These are phyloP conservation scores for Myxozyma sirexii DNA, from an alignment of 805 yeast genomes.

Conservation along the genomic window DNA sequence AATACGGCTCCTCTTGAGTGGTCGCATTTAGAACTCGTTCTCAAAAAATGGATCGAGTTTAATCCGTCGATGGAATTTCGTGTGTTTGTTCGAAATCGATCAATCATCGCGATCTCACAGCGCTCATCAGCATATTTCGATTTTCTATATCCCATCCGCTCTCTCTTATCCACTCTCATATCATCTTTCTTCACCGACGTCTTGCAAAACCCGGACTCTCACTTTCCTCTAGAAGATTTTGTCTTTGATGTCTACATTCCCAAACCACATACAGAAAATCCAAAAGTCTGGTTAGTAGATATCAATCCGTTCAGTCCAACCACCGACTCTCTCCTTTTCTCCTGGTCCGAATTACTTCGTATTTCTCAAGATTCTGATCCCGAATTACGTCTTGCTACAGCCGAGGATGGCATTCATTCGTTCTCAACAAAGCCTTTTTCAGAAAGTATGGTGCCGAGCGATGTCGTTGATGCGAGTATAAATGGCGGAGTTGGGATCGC, in stretches of 20 bases:
- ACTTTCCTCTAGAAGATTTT: slow-evolving; percentile 22
- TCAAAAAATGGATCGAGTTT: slow-evolving; percentile 79
- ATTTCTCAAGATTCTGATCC: background rate
- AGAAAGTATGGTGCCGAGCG: slow-evolving; percentile 89
- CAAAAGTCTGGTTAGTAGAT: slow-evolving; percentile 66
- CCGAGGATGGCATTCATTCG: slow-evolving; percentile 65
- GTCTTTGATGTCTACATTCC: slow-evolving; percentile 83
- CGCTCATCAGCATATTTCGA: slow-evolving; percentile 84
- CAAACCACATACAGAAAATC: slow-evolving; percentile 57
- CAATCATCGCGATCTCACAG: slow-evolving; percentile 75
- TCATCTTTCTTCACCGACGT: slow-evolving; percentile 47
- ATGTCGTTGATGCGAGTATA: slow-evolving; percentile 80
- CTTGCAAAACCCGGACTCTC: slow-evolving; percentile 32
- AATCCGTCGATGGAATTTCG: slow-evolving; percentile 93
- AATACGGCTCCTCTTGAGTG: background rate
- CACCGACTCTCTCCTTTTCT: slow-evolving; percentile 75
- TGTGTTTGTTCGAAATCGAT: slow-evolving; percentile 68
- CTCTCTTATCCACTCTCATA: slow-evolving; percentile 52
- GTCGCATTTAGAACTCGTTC: slow-evolving; percentile 57
- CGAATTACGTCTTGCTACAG: slow-evolving; percentile 63
- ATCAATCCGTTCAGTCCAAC: slow-evolving; percentile 77
- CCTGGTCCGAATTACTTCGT: slow-evolving; percentile 74
- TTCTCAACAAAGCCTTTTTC: slow-evolving; percentile 82
- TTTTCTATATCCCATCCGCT: slow-evolving; percentile 59
- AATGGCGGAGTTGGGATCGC: slow-evolving; percentile 66